Evolutionary conservation across 345 rosid species (phyloP).

Genomic region (Brassica nigra): DNA sequence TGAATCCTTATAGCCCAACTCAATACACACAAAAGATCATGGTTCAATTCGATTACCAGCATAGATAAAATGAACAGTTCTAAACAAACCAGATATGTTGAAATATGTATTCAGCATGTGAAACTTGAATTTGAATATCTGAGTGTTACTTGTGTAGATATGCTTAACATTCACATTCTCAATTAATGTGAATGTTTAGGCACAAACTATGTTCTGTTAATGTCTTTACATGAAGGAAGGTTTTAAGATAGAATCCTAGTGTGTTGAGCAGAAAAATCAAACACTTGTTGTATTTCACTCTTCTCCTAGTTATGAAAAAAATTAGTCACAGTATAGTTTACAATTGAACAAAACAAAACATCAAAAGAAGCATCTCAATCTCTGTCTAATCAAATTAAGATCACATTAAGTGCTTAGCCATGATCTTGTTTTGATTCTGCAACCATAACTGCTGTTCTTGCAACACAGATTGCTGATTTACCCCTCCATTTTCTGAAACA

Average conservation of each 20-base stretch:
- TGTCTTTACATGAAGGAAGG: background rate
- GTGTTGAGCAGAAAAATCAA: background rate
- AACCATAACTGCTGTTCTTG: slow-evolving; percentile 71
- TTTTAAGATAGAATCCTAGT: background rate
- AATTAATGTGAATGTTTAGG: background rate
- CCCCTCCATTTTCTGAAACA: slow-evolving; percentile 30
- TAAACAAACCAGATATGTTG: background rate
- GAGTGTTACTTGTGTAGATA: background rate
- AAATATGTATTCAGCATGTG: background rate
- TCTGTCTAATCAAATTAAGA: slow-evolving; percentile 16
- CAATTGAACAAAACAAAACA: background rate
- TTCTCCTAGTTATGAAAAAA: slow-evolving; percentile 26
- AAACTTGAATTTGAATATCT: background rate
- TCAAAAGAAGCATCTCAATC: slow-evolving; percentile 25
- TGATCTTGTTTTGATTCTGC: slow-evolving; percentile 70
- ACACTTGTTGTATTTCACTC: slow-evolving; percentile 22
- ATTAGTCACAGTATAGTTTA: slow-evolving; percentile 10
- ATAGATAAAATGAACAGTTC: background rate
- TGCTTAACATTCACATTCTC: background rate
- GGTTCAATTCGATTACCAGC: background rate
- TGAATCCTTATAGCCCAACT: background rate
- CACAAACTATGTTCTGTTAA: background rate
- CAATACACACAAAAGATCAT: background rate
- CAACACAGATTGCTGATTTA: slow-evolving; percentile 47
- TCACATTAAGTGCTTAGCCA: slow-evolving; percentile 55